A percentile compares a stretch with the other conserved stretches of the same genome.
Evolutionary conservation across 805 yeast species (phyloP).

Genomic region (Maudiozyma serrabonitensis): DNA sequence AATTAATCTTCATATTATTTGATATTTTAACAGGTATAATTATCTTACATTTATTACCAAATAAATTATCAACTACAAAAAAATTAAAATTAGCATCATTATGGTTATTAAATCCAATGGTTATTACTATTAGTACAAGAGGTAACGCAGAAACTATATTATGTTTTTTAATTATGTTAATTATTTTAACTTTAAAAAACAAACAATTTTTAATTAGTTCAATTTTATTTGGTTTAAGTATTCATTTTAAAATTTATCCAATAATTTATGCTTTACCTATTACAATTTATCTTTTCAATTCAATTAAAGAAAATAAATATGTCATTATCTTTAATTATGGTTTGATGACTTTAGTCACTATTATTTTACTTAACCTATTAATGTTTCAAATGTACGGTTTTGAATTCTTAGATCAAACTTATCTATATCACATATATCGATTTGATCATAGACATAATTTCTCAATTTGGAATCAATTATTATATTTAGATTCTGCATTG

Average conservation of each 20-base stretch:
- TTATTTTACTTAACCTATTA: constrained; percentile 37
- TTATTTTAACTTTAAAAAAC: constrained; percentile 39
- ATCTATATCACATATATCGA: constrained; percentile 71
- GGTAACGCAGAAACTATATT: constrained; percentile 89
- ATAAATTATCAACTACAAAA: not conserved
- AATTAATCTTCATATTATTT: constrained; percentile 61
- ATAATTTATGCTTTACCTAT: constrained; percentile 71
- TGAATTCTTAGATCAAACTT: constrained; percentile 69
- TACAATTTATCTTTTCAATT: constrained; percentile 30
- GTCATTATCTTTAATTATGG: constrained; percentile 33
- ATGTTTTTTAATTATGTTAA: constrained; percentile 61
- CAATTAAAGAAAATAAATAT: not conserved
- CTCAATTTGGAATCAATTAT: constrained; percentile 68
- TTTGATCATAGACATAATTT: constrained; percentile 94
- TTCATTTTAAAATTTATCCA: constrained; percentile 90
- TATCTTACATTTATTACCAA: constrained; percentile 35
- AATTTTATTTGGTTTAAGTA: constrained; percentile 57
- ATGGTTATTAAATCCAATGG: constrained; percentile 95
- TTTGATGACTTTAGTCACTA: constrained; percentile 33
- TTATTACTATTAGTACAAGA: constrained; percentile 80
- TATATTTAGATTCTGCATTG: constrained; percentile 49
- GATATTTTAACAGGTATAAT: constrained; percentile 76
- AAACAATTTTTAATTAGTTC: constrained; percentile 31
- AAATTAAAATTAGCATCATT: constrained; percentile 27
- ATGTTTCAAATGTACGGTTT: constrained; percentile 68